Evolutionary conservation across 2,329 filamentous ascomycete species (phyloP).

Genomic region (Colletotrichum sp.): DNA sequence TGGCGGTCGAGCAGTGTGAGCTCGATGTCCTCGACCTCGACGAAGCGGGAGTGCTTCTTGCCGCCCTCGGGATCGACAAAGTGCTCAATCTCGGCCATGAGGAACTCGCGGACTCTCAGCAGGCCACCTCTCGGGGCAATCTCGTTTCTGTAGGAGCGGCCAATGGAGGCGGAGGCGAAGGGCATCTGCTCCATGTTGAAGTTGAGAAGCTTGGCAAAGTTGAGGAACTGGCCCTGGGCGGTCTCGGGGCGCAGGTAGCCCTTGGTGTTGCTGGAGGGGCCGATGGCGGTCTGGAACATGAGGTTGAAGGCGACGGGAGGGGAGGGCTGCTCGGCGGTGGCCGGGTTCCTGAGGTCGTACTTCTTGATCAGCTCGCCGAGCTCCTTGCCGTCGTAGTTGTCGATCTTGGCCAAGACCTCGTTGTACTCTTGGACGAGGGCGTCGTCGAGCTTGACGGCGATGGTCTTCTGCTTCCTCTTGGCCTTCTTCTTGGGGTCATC

Average conservation of each 20-base stretch:
- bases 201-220: constrained; percentile 94
- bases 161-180: constrained; percentile 95
- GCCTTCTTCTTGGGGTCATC: constrained; percentile 82
- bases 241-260: constrained; percentile 94
- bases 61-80: constrained; percentile 93
- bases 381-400: constrained; percentile 90
- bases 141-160: constrained; percentile 98
- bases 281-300: constrained; percentile 97
- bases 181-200: constrained; percentile 97
- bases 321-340: constrained; percentile 76
- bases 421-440: constrained; percentile 88
- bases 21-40: constrained; percentile 83
- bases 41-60: constrained; percentile 92
- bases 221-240: constrained; percentile 96
- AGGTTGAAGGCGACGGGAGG: constrained; percentile 94
- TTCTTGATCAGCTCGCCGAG: constrained; percentile 89
- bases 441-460: constrained; percentile 87
- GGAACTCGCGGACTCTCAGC: constrained; percentile 91
- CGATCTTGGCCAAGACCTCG: constrained; percentile 88
- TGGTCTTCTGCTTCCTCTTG: constrained; percentile 78
- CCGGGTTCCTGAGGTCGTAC: constrained; percentile 88
- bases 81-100: constrained; percentile 99
- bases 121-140: constrained; percentile 93
- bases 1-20: constrained; percentile 84
- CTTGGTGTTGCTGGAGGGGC: constrained; percentile 84